These are phyloP conservation scores for Xylaria sp. DNA, from an alignment of 2,329 filamentous ascomycete species.

Conservation along the genomic window DNA sequence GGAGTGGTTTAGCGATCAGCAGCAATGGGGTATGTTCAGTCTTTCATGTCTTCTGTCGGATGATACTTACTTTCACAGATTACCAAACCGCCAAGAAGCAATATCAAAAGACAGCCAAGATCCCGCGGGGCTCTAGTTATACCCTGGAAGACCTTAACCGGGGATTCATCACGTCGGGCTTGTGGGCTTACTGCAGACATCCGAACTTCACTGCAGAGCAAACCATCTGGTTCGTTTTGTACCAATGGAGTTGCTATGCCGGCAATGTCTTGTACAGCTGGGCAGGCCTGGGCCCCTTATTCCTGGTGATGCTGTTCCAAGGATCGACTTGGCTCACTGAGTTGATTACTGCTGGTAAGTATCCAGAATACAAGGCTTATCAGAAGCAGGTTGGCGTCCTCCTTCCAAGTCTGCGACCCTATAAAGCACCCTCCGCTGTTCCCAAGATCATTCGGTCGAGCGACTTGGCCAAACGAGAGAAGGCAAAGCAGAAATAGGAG, in stretches of 20 bases:
- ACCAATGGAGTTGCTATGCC: conserved; percentile 78
- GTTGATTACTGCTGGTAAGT: conserved; percentile 71
- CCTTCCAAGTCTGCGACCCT: conserved; percentile 55
- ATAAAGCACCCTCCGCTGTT: conserved; percentile 35
- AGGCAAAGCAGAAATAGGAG: conserved; percentile 37
- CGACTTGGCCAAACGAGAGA: conserved; percentile 43
- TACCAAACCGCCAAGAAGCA: conserved; percentile 76
- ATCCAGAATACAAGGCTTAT: conserved; percentile 81
- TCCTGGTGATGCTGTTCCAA: conserved; percentile 78
- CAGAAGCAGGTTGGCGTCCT: conserved; percentile 79
- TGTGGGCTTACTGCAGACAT: conserved; percentile 86
- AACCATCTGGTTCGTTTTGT: conserved; percentile 79
- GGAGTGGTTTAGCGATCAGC: conserved; percentile 82
- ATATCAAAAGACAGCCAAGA: conserved; percentile 68
- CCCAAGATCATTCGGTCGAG: conserved; percentile 48
- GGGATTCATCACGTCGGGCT: conserved; percentile 76
- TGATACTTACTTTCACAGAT: conserved; percentile 38
- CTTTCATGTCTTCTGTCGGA: not conserved
- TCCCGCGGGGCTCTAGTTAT: conserved; percentile 58
- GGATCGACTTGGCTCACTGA: conserved; percentile 87
- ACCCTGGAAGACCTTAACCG: conserved; percentile 75
- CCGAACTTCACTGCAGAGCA: conserved; percentile 96
- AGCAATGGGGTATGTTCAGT: conserved; percentile 70
- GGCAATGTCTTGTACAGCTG: conserved; percentile 71
- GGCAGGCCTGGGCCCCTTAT: conserved; percentile 63